These are phyloP conservation scores for Avena eriantha DNA, from an alignment of 176 grass and related monocot species.

Conservation along the genomic window DNA sequence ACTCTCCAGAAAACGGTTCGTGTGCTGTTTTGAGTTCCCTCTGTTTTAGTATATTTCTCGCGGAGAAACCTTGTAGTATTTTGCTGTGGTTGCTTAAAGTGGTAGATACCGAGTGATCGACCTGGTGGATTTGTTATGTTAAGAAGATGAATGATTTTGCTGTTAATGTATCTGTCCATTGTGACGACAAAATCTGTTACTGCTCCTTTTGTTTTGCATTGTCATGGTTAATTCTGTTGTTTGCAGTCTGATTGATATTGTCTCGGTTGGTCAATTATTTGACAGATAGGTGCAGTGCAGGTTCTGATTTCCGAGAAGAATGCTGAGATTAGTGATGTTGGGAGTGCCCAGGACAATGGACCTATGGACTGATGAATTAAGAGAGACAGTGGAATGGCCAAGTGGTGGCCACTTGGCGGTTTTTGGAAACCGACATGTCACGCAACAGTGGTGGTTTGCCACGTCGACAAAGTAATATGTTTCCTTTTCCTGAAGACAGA, in stretches of 20 bases:
- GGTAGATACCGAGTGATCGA: not conserved
- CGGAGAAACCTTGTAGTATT: not conserved
- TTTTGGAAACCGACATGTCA: conserved; percentile 1
- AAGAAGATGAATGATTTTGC: conserved; percentile 3
- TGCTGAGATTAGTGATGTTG: too few relatives aligned
- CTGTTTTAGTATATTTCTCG: not conserved
- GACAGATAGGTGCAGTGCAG: not conserved
- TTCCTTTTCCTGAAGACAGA: conserved; percentile 19
- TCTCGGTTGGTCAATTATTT: not conserved
- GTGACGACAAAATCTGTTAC: not conserved
- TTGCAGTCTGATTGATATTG: not conserved
- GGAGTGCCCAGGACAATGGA: too few relatives aligned
- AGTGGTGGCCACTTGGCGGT: not conserved
- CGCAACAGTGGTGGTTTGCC: not conserved
- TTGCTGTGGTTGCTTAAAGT: not conserved
- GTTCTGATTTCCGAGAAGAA: too few relatives aligned
- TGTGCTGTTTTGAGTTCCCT: conserved; percentile 14
- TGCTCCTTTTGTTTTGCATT: not conserved
- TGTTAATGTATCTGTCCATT: not conserved
- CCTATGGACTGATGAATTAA: conserved; percentile 20
- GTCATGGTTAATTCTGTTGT: not conserved
- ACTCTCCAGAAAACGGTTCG: not conserved
- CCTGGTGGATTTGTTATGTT: conserved; percentile 1
- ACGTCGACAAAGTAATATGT: not conserved
- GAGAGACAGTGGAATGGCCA: not conserved